Base-by-base conservation (phyloP, 805 yeast species). In the Candida multigemmis region DNA sequence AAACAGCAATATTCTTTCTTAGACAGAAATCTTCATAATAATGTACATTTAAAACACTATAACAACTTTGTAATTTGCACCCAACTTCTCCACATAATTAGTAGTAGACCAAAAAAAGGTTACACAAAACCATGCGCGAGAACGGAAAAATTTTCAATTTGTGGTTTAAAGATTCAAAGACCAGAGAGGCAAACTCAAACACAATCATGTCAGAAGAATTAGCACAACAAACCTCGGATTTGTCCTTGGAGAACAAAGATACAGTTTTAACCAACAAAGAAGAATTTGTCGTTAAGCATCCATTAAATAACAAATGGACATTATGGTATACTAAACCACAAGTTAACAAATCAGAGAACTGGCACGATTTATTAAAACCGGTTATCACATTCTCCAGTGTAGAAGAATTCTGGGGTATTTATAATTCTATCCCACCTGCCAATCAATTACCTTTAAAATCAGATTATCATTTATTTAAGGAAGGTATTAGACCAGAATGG, bases 341-440 rank as follows among this genome's bases (percentile, higher is more conserved):
- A 35, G 74, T 76, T 34, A 81, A 77, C 48, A 68, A 65, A 39
- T 64, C 65, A 40, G 94, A 85, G 60, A 75, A 84, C 46, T 89
- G 97, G 97, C 72, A 84, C 30, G 94, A 87, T 48, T 70, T 86
- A 40, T 70, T 91, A 49, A 86, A 86, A 64, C 93, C 95, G 32
- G 93, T 91, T 27, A 89, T 86, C 42, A 74, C 93, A 14, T 85
- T 91, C 46, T 71, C 77, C 30, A 76, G 95, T n/a, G 97, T 91
- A 27, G 98, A 91, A 65, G 96, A 89, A 57, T 91, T 91, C 65
- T 91, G 98, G 98, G 98, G 97, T 14, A 80, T 89, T 40, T 82
- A 75, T 68, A 87, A 91, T 59, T 81, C 93, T 22, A 78, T 91
- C 44, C 97, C 97, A 41, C 76, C 75, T 44, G 95, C 94, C 27